phyloP scores from a whole-genome alignment of 208 protist genomes.

The Trypanosoma cruzi region DNA sequence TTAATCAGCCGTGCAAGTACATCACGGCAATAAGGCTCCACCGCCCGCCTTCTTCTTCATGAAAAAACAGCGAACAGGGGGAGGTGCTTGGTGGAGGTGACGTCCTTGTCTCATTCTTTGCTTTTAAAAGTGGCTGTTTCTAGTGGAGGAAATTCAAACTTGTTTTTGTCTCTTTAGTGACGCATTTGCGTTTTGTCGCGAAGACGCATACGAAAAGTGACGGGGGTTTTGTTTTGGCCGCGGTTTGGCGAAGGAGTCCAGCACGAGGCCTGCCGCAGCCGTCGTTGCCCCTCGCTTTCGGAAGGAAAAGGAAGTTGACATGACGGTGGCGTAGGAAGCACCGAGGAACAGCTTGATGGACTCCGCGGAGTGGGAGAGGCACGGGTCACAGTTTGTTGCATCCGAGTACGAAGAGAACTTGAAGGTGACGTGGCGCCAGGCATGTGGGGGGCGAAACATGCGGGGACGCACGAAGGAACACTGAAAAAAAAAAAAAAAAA shows the following conservation, averaged over 20 bases:
- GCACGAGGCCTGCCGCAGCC: neutral
- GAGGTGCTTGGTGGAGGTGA: constrained; percentile 34
- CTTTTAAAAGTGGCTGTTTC: neutral
- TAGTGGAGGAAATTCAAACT: neutral
- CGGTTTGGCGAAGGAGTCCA: constrained; percentile 33
- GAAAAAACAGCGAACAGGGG: constrained; percentile 21
- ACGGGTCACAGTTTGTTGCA: constrained; percentile 10
- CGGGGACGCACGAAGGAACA: too few relatives aligned
- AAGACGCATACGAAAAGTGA: constrained; percentile 62
- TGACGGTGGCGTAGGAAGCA: constrained; percentile 9
- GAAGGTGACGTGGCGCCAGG: neutral
- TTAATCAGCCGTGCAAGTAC: neutral
- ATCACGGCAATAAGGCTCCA: neutral
- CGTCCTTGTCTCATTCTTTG: neutral
- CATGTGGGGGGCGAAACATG: neutral
- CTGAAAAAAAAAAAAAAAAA: neutral
- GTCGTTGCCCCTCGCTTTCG: neutral
- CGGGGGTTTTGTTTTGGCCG: constrained; percentile 72
- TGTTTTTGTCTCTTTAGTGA: constrained; percentile 35
- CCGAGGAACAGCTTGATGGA: constrained; percentile 20
- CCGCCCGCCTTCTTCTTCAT: constrained; percentile 17
- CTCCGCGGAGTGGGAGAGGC: constrained; percentile 29
- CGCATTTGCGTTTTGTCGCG: constrained; percentile 47
- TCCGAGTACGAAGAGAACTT: constrained; percentile 10
- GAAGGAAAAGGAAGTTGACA: constrained; percentile 16